A percentile compares a stretch with the other conserved stretches of the same genome.
phyloP scores from a whole-genome alignment of 148 eudicot species.

The Rhododendron simsii region DNA sequence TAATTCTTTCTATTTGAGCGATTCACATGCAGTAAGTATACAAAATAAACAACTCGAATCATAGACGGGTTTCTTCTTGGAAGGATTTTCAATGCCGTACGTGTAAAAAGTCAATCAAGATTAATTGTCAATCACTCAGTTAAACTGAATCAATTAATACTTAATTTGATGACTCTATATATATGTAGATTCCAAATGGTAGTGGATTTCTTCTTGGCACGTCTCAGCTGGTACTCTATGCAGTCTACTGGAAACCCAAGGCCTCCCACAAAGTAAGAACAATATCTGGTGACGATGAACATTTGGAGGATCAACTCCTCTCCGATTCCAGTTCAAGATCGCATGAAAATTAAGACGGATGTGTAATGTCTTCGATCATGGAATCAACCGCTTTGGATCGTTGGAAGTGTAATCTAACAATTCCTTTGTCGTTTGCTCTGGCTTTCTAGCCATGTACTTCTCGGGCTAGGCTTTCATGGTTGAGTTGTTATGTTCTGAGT shows the following conservation, averaged over 20 bases:
- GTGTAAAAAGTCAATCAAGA: not conserved
- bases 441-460: not conserved
- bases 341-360: not conserved
- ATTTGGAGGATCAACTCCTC: not conserved
- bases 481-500: not conserved
- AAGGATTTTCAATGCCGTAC: not conserved
- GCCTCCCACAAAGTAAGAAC: not conserved
- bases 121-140: not conserved
- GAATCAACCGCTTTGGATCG: not conserved
- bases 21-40: not conserved
- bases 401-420: not conserved
- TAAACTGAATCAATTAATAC: not conserved
- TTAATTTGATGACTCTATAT: not conserved
- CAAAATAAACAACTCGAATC: not conserved
- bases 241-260: not conserved
- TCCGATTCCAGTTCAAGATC: not conserved
- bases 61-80: not conserved
- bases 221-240: constrained; percentile 1
- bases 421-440: not conserved
- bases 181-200: not conserved
- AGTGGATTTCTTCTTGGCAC: constrained; percentile 1
- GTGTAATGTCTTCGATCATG: not conserved
- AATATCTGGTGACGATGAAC: not conserved
- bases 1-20: not conserved
- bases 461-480: not conserved